phyloP scores from a whole-genome alignment of 1,139 yeast genomes.

The Chernovozyma sophiae-reginae region DNA sequence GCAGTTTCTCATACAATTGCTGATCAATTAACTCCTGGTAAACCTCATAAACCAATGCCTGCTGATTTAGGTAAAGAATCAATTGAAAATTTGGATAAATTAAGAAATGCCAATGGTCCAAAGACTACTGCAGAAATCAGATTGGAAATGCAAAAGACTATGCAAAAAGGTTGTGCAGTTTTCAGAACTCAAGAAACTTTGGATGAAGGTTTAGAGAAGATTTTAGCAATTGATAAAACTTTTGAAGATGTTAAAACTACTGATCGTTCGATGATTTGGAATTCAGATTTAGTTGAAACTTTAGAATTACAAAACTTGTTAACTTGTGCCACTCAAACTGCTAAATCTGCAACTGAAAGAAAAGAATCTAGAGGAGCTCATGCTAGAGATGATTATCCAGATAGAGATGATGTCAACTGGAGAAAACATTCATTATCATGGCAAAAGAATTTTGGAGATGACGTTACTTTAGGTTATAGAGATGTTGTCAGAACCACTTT shows the following conservation, averaged over 20 bases:
- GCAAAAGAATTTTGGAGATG: constrained; percentile 71
- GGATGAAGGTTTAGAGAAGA: constrained; percentile 86
- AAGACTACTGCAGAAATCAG: constrained; percentile 84
- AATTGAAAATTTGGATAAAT: constrained; percentile 81
- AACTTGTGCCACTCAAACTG: constrained; percentile 97
- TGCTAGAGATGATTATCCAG: constrained; percentile 96
- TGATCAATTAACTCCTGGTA: constrained; percentile 81
- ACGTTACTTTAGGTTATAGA: constrained; percentile 80
- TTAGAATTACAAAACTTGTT: constrained; percentile 93
- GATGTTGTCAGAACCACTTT: constrained; percentile 76
- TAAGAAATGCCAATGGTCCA: constrained; percentile 83
- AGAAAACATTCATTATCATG: constrained; percentile 96
- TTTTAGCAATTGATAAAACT: constrained; percentile 69
- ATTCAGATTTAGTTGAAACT: constrained; percentile 93
- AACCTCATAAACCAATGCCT: constrained; percentile 72
- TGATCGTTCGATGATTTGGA: constrained; percentile 98
- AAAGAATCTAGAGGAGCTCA: constrained; percentile 99
- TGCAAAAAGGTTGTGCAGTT: constrained; percentile 97
- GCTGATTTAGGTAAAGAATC: constrained; percentile 88
- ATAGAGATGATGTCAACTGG: constrained; percentile 95
- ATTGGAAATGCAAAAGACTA: constrained; percentile 87
- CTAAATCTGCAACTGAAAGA: constrained; percentile 90
- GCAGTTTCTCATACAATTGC: constrained; percentile 93
- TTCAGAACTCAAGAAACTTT: constrained; percentile 92
- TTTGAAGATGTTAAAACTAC: constrained; percentile 72